Evolutionary conservation across 2,329 filamentous ascomycete species (phyloP).

Genomic region (Ceratocystis cubensis): DNA sequence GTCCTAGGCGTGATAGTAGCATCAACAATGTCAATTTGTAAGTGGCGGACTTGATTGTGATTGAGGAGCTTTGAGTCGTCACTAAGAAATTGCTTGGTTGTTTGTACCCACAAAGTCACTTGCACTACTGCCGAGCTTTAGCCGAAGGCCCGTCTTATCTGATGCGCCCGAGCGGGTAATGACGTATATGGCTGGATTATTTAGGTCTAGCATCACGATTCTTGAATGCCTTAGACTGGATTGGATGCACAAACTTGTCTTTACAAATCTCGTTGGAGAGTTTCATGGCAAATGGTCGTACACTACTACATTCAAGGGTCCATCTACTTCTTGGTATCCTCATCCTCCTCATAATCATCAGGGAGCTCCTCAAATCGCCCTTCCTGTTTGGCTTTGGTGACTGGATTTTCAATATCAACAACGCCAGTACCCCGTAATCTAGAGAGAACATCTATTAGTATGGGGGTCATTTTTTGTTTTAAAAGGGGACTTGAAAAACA

Average conservation of each 20-base stretch:
- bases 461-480: too few species aligned
- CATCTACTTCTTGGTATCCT: constrained; percentile 22
- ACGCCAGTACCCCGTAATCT: constrained; percentile 62
- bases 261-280: neutral
- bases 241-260: neutral
- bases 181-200: neutral
- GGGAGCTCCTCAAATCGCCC: constrained; percentile 58
- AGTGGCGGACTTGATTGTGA: neutral
- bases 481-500: neutral
- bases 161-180: neutral
- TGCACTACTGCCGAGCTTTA: neutral
- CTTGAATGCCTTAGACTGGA: neutral
- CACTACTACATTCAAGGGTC: constrained; percentile 15
- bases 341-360: constrained; percentile 25
- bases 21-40: neutral
- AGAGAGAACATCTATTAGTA: constrained; percentile 6
- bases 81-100: neutral
- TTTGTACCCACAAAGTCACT: neutral
- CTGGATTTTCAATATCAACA: constrained; percentile 66
- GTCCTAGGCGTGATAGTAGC: neutral
- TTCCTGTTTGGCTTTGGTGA: constrained; percentile 54
- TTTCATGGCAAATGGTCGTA: neutral
- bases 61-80: neutral
- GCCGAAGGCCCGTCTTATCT: neutral
- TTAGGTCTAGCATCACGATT: neutral